Evolutionary conservation across 1,284 basidiomycete genomes (phyloP).

Genomic region (Pascua sp.): DNA sequence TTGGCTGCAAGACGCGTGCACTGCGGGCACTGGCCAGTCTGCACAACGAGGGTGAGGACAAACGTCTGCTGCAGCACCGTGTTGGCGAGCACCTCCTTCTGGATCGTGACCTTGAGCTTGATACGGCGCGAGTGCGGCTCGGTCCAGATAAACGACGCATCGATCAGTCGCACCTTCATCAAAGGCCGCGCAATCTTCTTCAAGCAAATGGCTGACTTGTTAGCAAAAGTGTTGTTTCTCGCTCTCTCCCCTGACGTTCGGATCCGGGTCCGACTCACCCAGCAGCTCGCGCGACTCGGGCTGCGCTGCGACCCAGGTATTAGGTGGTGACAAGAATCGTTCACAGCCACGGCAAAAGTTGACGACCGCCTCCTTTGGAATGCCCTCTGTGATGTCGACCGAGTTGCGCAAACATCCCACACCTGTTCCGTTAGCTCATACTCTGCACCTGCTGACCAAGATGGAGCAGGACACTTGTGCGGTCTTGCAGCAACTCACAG

Average conservation of each 20-base stretch:
- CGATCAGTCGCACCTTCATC: slow-evolving; percentile 89
- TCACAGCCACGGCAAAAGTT: slow-evolving; percentile 96
- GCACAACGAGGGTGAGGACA: slow-evolving; percentile 92
- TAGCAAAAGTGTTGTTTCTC: neutral
- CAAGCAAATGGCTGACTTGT: slow-evolving; percentile 65
- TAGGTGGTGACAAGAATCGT: slow-evolving; percentile 87
- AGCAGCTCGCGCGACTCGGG: slow-evolving; percentile 92
- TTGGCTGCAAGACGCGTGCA: slow-evolving; percentile 93
- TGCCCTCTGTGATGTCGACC: slow-evolving; percentile 96
- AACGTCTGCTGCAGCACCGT: slow-evolving; percentile 97
- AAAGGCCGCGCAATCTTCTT: slow-evolving; percentile 88
- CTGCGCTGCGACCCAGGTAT: slow-evolving; percentile 77
- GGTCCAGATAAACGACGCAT: slow-evolving; percentile 98
- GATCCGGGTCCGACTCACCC: slow-evolving; percentile 39
- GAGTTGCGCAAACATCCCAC: slow-evolving; percentile 52
- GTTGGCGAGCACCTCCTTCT: slow-evolving; percentile 94
- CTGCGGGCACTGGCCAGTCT: slow-evolving; percentile 92
- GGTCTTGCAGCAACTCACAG: slow-evolving; percentile 66
- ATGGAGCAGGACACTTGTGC: slow-evolving; percentile 53
- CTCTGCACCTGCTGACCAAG: slow-evolving; percentile 52
- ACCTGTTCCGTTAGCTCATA: slow-evolving; percentile 19
- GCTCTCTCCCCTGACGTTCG: neutral
- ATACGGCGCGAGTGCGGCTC: slow-evolving; percentile 95
- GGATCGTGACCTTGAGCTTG: slow-evolving; percentile 90
- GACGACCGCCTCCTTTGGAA: slow-evolving; percentile 93